Evolutionary conservation across 108 stramenopile genomes (phyloP).

Genomic region (Discostella stelligeroides): DNA sequence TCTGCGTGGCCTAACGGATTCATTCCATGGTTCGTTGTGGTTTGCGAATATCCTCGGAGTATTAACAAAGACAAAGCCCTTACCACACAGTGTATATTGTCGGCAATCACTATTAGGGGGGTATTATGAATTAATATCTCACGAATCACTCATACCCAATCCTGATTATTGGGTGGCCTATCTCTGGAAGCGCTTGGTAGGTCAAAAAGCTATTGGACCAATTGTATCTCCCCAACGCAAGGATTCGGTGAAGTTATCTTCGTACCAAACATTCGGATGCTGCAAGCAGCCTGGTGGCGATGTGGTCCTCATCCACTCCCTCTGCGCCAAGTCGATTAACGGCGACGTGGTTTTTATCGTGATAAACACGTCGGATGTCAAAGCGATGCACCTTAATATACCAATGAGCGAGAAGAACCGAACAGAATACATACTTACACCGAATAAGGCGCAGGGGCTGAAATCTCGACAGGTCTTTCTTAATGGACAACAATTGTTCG

Average conservation of each 20-base stretch:
- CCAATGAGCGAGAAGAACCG: conserved; percentile 17
- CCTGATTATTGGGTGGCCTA: conserved; percentile 49
- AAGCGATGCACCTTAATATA: conserved; percentile 22
- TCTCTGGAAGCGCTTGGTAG: conserved; percentile 40
- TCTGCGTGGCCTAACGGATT: conserved; percentile 32
- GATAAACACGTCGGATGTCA: conserved; percentile 34
- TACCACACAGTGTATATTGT: conserved; percentile 39
- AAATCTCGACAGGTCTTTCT: conserved; percentile 14
- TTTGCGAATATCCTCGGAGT: conserved; percentile 39
- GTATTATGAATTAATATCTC: conserved; percentile 35
- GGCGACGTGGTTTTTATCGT: conserved; percentile 39
- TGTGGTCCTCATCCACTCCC: conserved; percentile 33
- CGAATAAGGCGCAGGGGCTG: conserved; percentile 2
- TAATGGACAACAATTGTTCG: conserved; percentile 16
- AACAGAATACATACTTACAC: conserved; percentile 20
- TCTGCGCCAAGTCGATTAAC: conserved; percentile 25
- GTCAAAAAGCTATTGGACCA: conserved; percentile 27
- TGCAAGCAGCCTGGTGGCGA: conserved; percentile 30
- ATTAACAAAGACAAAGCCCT: conserved; percentile 27
- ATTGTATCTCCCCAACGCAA: conserved; percentile 23
- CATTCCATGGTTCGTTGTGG: conserved; percentile 39
- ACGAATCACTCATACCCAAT: conserved; percentile 30
- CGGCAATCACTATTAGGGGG: conserved; percentile 43
- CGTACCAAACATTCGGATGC: conserved; percentile 29
- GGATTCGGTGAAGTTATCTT: conserved; percentile 17